Conservation (phyloP, 75 land plant genomes). For the Cupressus sempervirens region DNA sequence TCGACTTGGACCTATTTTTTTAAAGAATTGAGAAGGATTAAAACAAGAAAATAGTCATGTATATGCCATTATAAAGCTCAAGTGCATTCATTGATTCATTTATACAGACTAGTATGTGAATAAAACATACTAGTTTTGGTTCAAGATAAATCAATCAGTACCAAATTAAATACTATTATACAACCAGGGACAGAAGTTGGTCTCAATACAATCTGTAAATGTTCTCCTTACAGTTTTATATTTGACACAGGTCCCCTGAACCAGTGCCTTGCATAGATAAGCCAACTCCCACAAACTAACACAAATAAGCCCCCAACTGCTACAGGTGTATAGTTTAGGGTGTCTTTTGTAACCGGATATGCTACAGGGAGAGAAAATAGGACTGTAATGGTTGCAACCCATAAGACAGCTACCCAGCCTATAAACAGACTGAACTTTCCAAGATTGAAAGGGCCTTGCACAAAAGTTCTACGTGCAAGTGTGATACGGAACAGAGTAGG, state of each 20-base stretch:
- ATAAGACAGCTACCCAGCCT: constrained; percentile 85
- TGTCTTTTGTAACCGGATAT: constrained; percentile 62
- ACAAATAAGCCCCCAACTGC: constrained; percentile 75
- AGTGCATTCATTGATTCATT: background rate
- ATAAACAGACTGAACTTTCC: constrained; percentile 55
- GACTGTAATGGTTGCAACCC: constrained; percentile 76
- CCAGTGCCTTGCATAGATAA: constrained; percentile 70
- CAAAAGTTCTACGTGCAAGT: constrained; percentile 55
- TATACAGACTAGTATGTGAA: background rate
- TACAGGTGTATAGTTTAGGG: constrained; percentile 81
- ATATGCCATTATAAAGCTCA: background rate
- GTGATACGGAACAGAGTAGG: constrained; percentile 81
- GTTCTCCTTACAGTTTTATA: constrained; percentile 21
- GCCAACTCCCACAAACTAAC: constrained; percentile 49
- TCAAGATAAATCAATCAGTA: background rate
- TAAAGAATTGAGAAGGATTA: background rate
- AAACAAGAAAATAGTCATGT: background rate
- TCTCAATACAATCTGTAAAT: background rate
- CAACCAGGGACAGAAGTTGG: background rate
- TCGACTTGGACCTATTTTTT: background rate
- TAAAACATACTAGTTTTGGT: background rate
- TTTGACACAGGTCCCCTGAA: constrained; percentile 75
- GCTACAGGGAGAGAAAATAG: constrained; percentile 78
- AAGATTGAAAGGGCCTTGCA: constrained; percentile 73
- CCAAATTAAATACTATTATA: background rate